Percentiles rank a stretch among this genome's conserved stretches.
Conservation (phyloP, 1,284 basidiomycete species). For the Ganoderma lucidum region DNA sequence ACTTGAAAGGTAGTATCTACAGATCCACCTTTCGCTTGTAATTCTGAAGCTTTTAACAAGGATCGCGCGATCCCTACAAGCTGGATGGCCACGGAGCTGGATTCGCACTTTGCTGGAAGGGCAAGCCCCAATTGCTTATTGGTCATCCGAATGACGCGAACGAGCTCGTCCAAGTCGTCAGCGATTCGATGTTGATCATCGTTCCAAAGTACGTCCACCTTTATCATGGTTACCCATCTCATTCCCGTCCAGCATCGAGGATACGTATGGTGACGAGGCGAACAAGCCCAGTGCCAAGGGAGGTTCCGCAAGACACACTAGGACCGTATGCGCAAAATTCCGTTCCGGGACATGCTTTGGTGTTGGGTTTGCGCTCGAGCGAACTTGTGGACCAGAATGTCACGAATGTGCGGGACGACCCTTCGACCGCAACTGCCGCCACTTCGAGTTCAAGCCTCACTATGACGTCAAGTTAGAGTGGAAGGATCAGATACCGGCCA, state of each 20-base stretch:
- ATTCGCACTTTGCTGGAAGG: conserved; percentile 89
- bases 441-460: conserved; percentile 87
- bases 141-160: conserved; percentile 78
- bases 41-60: conserved; percentile 50
- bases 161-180: conserved; percentile 88
- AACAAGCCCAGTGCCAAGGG: conserved; percentile 33
- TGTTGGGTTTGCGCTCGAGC: conserved; percentile 85
- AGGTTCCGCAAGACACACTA: conserved; percentile 45
- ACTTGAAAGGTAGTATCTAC: conserved; percentile 78
- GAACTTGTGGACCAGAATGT: conserved; percentile 86
- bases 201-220: conserved; percentile 73
- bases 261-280: conserved; percentile 37
- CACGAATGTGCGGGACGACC: conserved; percentile 65
- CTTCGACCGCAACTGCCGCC: conserved; percentile 83
- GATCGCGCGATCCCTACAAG: conserved; percentile 85
- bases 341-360: conserved; percentile 93
- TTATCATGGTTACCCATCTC: conserved; percentile 8
- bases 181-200: conserved; percentile 82
- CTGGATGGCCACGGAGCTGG: conserved; percentile 85
- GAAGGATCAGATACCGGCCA: conserved; percentile 51
- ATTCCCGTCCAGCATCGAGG: conserved; percentile 37
- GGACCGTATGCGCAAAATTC: conserved; percentile 78
- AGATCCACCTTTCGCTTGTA: conserved; percentile 14
- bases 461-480: conserved; percentile 78
- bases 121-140: conserved; percentile 78